Base-by-base conservation (phyloP, 495 filamentous ascomycete species). In the Penicilliopsis zonata region DNA sequence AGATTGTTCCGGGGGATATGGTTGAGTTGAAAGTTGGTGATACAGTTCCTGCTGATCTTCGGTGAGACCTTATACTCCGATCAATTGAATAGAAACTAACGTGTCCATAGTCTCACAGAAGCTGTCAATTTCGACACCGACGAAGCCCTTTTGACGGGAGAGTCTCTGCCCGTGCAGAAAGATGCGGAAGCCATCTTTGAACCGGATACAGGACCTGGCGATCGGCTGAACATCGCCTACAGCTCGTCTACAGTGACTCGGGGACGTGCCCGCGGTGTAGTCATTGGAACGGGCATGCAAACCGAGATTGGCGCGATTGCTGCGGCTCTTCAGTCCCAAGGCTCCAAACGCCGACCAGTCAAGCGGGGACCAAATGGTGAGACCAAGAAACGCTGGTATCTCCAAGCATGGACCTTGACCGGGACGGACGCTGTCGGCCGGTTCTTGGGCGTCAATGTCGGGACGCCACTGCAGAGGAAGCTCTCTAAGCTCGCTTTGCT, bases 11-110 rank as follows among this genome's bases (percentile, higher is more conserved):
- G 5, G 76, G 76, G 13, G 74, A 78, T 50, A 69, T 90, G 44
- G 62, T 85, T 26, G 67, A 78, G 30, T 52, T 92, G 25, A 85
- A 84, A 65, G 82, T 83, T 44, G 84, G 84, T 19, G 84, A 88
- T 53, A 85, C 79, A 2, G 71, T 88, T 2, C 84, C 84, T 9
- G 84, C 84, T 9, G 84, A 88, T 50, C 31, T 65, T 21, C 40
- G 62, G 59, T 66, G 40, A 28, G 59, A 37, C n/a, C 10, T 4
- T 19, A n/a, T n/a, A n/a, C n/a, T n/a, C 21, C 21, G 21, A 23
- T 23, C 6, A 10, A 23, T 10, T 10, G 6, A 23, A 23, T 10
- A 23, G 10, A 1, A 21, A 30, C 33, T 49, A 40, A 50, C 28
- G n/a, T 10, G 0, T 8, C 17, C 21, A 22, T 13, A 62, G 61